Conservation (phyloP, 805 yeast genomes). For the Helenozyma rhizophorensis region DNA sequence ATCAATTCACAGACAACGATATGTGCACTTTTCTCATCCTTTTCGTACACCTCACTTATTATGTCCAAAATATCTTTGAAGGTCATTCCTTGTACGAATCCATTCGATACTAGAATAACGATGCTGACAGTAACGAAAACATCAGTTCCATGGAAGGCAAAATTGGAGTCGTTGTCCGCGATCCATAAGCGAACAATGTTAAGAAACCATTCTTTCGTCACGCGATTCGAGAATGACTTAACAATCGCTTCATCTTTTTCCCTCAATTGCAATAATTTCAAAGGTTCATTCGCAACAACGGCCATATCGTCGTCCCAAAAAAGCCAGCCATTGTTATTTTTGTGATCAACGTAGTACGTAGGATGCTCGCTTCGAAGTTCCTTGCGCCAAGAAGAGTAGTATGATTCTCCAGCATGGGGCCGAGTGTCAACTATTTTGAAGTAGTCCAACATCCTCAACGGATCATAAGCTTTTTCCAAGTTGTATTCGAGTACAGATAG, state of each 20-base stretch:
- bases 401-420: conserved; percentile 31
- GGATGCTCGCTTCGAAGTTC: conserved; percentile 54
- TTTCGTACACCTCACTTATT: conserved; percentile 48
- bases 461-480: conserved; percentile 39
- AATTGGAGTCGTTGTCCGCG: conserved; percentile 64
- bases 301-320: conserved; percentile 63
- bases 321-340: conserved; percentile 59
- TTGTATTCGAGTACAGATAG: conserved; percentile 48
- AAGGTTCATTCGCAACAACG: conserved; percentile 38
- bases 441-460: conserved; percentile 30
- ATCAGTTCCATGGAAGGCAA: conserved; percentile 61
- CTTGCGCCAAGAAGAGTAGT: conserved; percentile 36
- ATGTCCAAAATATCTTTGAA: conserved; percentile 51
- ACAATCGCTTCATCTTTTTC: conserved; percentile 42
- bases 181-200: conserved; percentile 48
- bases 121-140: conserved; percentile 54
- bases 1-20: conserved; percentile 69
- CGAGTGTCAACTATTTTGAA: conserved; percentile 39
- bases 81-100: conserved; percentile 36
- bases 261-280: conserved; percentile 26
- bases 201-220: conserved; percentile 58
- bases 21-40: conserved; percentile 71
- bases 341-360: conserved; percentile 53
- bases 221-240: conserved; percentile 34
- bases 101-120: conserved; percentile 45